phyloP scores from a whole-genome alignment of 1,139 yeast genomes.

The Debaryomyces udenii region DNA sequence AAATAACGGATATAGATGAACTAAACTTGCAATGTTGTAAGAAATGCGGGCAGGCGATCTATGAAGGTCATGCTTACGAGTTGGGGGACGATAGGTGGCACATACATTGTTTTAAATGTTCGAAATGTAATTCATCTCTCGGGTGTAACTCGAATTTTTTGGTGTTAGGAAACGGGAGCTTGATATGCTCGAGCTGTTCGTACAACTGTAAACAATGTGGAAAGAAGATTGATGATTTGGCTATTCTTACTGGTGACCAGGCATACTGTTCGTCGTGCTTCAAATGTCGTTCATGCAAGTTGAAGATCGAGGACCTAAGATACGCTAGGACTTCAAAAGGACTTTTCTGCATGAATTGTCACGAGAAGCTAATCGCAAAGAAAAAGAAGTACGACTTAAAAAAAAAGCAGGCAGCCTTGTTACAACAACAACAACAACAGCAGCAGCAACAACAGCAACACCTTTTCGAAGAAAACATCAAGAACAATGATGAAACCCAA shows the following conservation, averaged over 20 bases:
- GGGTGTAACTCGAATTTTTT: constrained; percentile 89
- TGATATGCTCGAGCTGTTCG: constrained; percentile 89
- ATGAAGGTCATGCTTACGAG: constrained; percentile 81
- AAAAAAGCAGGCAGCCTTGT: constrained; percentile 36
- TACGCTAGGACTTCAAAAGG: constrained; percentile 96
- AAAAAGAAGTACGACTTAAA: constrained; percentile 57
- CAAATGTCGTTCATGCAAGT: constrained; percentile 86
- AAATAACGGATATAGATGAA: constrained; percentile 11
- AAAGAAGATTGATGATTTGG: constrained; percentile 90
- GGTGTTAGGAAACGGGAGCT: constrained; percentile 88
- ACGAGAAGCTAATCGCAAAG: constrained; percentile 76
- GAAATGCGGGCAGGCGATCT: constrained; percentile 50
- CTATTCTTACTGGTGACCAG: constrained; percentile 93
- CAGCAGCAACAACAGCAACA: constrained; percentile 13
- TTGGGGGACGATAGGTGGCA: constrained; percentile 96
- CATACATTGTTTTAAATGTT: constrained; percentile 86
- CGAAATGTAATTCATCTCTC: constrained; percentile 73
- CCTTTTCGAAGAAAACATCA: constrained; percentile 10
- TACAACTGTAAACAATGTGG: constrained; percentile 87
- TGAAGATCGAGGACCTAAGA: constrained; percentile 82
- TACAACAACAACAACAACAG: constrained; percentile 18
- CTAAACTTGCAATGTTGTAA: constrained; percentile 38
- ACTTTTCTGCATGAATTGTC: constrained; percentile 90
- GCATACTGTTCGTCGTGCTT: constrained; percentile 94
- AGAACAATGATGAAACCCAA: constrained; percentile 15